Conservation (phyloP, 805 yeast genomes). For the Hanseniaspora mollemarum region DNA sequence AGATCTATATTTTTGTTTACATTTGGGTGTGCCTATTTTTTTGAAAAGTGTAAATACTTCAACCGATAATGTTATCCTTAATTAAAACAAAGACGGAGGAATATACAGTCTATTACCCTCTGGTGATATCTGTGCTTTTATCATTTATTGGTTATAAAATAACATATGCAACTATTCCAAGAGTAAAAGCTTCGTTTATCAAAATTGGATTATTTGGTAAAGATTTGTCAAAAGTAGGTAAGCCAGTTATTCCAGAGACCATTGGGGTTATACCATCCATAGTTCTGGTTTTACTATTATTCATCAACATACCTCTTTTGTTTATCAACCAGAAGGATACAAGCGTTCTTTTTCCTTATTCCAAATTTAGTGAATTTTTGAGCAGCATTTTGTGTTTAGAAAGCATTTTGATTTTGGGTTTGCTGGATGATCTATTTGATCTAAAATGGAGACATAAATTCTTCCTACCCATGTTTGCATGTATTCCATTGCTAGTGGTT, state of each 20-base stretch:
- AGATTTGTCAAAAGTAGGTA: slow-evolving; percentile 68
- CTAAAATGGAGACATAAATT: slow-evolving; percentile 96
- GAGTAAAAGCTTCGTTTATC: slow-evolving; percentile 52
- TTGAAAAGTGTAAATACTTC: too few species aligned
- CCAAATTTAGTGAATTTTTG: slow-evolving; percentile 71
- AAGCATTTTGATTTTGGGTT: slow-evolving; percentile 72
- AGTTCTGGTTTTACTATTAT: slow-evolving; percentile 68
- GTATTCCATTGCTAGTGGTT: slow-evolving; percentile 80
- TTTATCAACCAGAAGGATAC: slow-evolving; percentile 44
- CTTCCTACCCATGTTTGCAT: slow-evolving; percentile 86
- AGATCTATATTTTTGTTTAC: too few species aligned
- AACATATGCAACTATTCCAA: slow-evolving; percentile 55
- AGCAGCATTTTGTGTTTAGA: slow-evolving; percentile 76
- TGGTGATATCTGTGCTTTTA: background rate
- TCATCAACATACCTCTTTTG: slow-evolving; percentile 75
- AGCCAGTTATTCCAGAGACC: slow-evolving; percentile 73
- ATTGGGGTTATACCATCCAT: slow-evolving; percentile 85
- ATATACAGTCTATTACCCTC: slow-evolving; percentile 12
- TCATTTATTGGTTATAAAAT: slow-evolving; percentile 46
- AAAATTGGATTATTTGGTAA: slow-evolving; percentile 74
- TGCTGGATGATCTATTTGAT: slow-evolving; percentile 91
- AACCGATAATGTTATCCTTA: background rate
- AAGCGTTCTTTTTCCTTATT: slow-evolving; percentile 51
- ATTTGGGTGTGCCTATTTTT: too few species aligned
- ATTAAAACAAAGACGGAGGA: background rate